Conservation (phyloP, 208 protist species). For the Acanthamoeba castellanii region DNA sequence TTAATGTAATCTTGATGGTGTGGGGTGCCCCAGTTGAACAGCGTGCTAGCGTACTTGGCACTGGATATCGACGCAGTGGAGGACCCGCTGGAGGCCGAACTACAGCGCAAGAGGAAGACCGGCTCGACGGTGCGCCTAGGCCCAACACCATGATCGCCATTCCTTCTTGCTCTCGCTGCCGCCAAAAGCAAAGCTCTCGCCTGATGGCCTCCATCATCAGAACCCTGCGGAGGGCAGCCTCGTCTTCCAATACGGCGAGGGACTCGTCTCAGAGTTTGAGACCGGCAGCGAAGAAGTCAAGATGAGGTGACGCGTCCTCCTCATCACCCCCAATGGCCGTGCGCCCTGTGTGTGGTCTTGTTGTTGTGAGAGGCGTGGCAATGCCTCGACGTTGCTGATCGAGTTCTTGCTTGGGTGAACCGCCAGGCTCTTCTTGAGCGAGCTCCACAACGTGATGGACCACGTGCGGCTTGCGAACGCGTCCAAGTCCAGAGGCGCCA, state of each 20-base stretch:
- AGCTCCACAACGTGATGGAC: constrained; percentile 34
- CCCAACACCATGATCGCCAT: too few species aligned
- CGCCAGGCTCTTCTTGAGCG: constrained; percentile 4
- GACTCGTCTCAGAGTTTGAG: constrained; percentile 24
- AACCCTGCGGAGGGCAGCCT: constrained; percentile 14
- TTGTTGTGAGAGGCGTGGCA: too few species aligned
- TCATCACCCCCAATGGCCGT: too few species aligned
- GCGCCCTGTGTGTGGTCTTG: too few species aligned
- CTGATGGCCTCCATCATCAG: not conserved
- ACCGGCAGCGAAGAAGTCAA: not conserved
- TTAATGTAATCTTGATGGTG: not conserved
- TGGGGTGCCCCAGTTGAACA: not conserved
- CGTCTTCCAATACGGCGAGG: not conserved
- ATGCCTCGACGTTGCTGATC: too few species aligned
- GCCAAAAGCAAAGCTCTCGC: too few species aligned
- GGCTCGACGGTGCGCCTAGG: not conserved
- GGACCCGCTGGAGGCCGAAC: not conserved
- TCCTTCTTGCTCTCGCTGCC: not conserved
- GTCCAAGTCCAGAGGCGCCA: not conserved
- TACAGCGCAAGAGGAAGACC: constrained; percentile 46
- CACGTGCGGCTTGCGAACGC: constrained; percentile 4
- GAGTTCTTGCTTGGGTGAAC: not conserved
- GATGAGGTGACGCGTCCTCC: not conserved
- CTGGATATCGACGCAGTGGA: constrained; percentile 6
- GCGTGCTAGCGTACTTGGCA: constrained; percentile 19